These are phyloP conservation scores for Phytophthora lateralis DNA, from an alignment of 352 stramenopile genomes.

Conservation along the genomic window DNA sequence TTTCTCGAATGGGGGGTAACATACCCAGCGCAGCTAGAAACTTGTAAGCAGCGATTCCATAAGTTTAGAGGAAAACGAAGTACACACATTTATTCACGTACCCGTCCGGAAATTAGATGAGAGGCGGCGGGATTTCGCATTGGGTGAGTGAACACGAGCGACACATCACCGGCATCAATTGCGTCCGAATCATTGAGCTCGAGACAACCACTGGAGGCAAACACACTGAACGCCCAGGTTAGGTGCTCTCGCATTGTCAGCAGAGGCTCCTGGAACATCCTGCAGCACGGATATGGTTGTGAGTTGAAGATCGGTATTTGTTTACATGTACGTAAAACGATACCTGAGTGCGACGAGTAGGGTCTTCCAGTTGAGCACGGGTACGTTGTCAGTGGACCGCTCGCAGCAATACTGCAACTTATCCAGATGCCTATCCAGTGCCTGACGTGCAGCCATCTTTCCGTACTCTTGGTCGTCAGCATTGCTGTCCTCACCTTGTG, in stretches of 20 bases:
- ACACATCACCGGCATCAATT: constrained; percentile 47
- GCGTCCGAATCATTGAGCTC: constrained; percentile 42
- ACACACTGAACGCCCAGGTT: constrained; percentile 62
- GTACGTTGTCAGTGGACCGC: constrained; percentile 50
- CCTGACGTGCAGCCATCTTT: constrained; percentile 10
- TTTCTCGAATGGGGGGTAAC: constrained; percentile 32
- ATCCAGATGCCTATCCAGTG: constrained; percentile 62
- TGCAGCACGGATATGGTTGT: constrained; percentile 5
- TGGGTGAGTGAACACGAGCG: constrained; percentile 58
- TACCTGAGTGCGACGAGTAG: constrained; percentile 65
- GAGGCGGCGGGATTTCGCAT: constrained; percentile 52
- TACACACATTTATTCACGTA: constrained; percentile 14
- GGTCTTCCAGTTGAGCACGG: constrained; percentile 70
- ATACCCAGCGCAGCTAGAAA: constrained; percentile 55
- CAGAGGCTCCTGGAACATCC: constrained; percentile 67
- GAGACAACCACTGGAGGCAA: constrained; percentile 55
- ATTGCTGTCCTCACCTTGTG: constrained; percentile 8
- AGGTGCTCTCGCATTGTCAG: constrained; percentile 60
- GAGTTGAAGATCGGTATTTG: neutral
- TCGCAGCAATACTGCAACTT: constrained; percentile 70
- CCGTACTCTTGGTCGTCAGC: constrained; percentile 11
- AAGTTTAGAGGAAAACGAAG: neutral
- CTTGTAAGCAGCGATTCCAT: constrained; percentile 13
- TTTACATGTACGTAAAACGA: neutral
- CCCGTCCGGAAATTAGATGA: constrained; percentile 60